Evolutionary conservation across 495 filamentous ascomycete species (phyloP), one percentile per base, ranked within the genome.

Genomic region (Hypoxylon cercidicola): DNA sequence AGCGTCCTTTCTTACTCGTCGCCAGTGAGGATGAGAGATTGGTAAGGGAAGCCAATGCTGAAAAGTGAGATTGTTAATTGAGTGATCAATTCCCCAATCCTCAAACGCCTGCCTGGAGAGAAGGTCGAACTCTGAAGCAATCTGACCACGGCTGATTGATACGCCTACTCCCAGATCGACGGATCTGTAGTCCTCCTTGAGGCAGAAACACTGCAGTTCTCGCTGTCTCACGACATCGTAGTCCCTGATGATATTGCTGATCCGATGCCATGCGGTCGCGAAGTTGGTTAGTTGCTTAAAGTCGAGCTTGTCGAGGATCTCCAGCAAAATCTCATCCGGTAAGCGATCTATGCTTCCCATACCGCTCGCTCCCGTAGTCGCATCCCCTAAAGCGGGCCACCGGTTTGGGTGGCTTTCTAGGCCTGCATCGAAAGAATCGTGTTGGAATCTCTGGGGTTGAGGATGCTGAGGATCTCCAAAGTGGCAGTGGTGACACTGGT

Each of bases 91-190:
- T 0, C 47, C 9, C 53, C 75, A 71, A 2, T 60, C 46, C 6
- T 52, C 25, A 55, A 72, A 82, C 4, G 77, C 82, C 35, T 77
- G 66, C 11, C 73, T 20, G 1, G 79, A 82, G 4, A 85, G 48
- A 12, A 83, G 63, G 49, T 84, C 82, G 51, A 84, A 84, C 61
- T 84, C 82, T 0, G 82, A 83, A 18, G 74, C 37, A n/a, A 77
- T 25, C 4, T 65, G 58, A 2, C 73, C 69, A 34, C 49, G 44
- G 1, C 40, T 3, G n/a, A 66, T 23, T 12, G 46, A 48, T 35
- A 84, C 78, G 6, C 81, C 81, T 21, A 85, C 73, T 4, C 82
- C 82, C 11, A 85, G 77, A 7, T 78, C 75, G 1, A 66, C 55
- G 5, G 66, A 49, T 23, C 55, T 57, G 60, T 77, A 82, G 45